Base-by-base conservation (phyloP, 2,329 filamentous ascomycete species). In the Aspergillus cejpii region DNA sequence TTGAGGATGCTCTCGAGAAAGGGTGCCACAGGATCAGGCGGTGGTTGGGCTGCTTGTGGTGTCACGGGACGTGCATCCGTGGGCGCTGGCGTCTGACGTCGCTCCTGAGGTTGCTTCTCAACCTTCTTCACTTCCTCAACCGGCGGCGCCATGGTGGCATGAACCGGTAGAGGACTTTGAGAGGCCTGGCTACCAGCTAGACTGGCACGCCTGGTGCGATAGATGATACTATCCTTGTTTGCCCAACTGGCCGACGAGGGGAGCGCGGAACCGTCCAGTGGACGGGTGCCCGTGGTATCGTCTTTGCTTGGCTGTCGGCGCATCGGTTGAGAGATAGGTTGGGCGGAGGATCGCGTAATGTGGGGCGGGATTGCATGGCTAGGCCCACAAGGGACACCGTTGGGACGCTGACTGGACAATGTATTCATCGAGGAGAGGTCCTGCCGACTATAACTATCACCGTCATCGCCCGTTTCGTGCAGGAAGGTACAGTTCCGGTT, bases 401-500 rank as follows among this genome's bases (percentile, higher is more conserved):
- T 51, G 69, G 74, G 70, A 40, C 88, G 74, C 62, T 83, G 88
- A 1, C 85, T 89, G 50, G 84, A 86, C 45, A 89, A 83, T 48
- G 87, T 91, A 59, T 96, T 97, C 75, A 96, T 87, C 14, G 90
- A 94, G 1, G 91, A 97, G 28, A 97, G 71, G 65, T 96, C 91
- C 64, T 96, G 89, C 38, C 92, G 80, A 6, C 88, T 94, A 64
- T 95, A 97, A 68, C 89, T 96, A 61, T 97, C 91, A 55, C 92
- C 91, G 57, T 96, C 92, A 61, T 98, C 92, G n/a, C 92, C 94
- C 29, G 92, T 86, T 68, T 98, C 94, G 62, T 98, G 92, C 40
- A 98, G 71, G 66, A 98, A 98, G 80, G 96, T 98, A 73, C 92
- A 98, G 51, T 92, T 91, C 41, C 90, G 83, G 61, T 98, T 98